Base-by-base conservation (phyloP, 1,139 yeast genomes). In the Debaryomycetaceae sp. region DNA sequence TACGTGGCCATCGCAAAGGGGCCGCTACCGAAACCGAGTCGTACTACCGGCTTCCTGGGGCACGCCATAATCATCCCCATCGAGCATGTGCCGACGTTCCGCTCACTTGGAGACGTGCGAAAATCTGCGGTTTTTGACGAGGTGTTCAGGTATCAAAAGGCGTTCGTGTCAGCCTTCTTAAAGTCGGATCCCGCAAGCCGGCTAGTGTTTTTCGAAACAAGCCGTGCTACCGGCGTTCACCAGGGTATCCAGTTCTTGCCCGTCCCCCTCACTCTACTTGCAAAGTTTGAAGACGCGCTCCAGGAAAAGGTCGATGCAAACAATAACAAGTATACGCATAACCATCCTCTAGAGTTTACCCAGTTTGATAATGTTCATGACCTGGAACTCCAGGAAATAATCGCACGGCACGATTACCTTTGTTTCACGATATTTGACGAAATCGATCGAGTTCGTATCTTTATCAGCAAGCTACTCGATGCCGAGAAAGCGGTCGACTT, bases 1-100 rank as follows among this genome's bases (percentile, higher is more conserved):
- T 87, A 85, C 45, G 33, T 86, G 35, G 80, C 96, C 0, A 63
- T 78, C 12, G 94, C 95, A 1, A 85, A 82, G 44, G 97, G 97
- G 0, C 96, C 96, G 0, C 53, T 87, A 18, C 69, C 85, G 1
- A 53, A 66, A 25, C 67, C 77, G 2, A 49, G 48, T 34, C 47
- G 51, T 31, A 39, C 41, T 15, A 47, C 68, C 45, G 60, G 63
- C 7, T 76, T 82, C 44, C 72, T 93, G 0, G 95, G 93, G 0
- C 96, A 87, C 56, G 81, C 83, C 11, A 60, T 87, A 27, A 65
- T 86, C 6, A 74, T 85, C n/a, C 94, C 96, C 1, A 69, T 87
- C 15, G 73, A 77, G 8, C 97, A 87, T 49, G 56, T 64, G 6
- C 68, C 94, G 0, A 68, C 69, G 0, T 37, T 61, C 10, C 41